Evolutionary conservation across 1,284 basidiomycete species (phyloP).

Genomic region (Trametes hirsuta): DNA sequence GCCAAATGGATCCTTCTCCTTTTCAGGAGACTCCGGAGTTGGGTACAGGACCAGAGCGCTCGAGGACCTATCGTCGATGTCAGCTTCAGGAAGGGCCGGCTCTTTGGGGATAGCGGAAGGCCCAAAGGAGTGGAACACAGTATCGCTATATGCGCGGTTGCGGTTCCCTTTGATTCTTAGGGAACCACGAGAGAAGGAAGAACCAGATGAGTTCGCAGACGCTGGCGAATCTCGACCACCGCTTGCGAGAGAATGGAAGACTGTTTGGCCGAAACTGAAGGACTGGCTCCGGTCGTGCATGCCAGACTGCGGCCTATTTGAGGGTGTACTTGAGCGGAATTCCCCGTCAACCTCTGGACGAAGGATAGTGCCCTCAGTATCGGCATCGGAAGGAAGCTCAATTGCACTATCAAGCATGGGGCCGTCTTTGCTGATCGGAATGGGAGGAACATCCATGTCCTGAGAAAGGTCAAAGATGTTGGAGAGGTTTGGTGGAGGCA

Average conservation of each 20-base stretch:
- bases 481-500: conserved; percentile 39
- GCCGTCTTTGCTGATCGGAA: conserved; percentile 46
- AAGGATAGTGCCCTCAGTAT: conserved; percentile 23
- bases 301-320: conserved; percentile 33
- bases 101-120: conserved; percentile 20
- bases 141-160: conserved; percentile 61
- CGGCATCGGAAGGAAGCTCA: conserved; percentile 40
- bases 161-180: conserved; percentile 42
- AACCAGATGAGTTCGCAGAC: conserved; percentile 25
- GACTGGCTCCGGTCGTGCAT: conserved; percentile 51
- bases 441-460: conserved; percentile 50
- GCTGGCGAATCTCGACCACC: conserved; percentile 20
- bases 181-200: conserved; percentile 32
- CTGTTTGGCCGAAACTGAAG: conserved; percentile 63
- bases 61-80: conserved; percentile 60
- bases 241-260: conserved; percentile 45
- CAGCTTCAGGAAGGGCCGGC: conserved; percentile 48
- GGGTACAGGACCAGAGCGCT: conserved; percentile 51
- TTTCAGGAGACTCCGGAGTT: conserved; percentile 27
- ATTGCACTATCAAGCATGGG: conserved; percentile 48
- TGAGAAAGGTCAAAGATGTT: conserved; percentile 59
- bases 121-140: conserved; percentile 57
- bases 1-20: conserved; percentile 72
- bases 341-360: conserved; percentile 9
- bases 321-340: conserved; percentile 14